These are phyloP conservation scores for Durusdinium trenchii DNA, from an alignment of 73 alveolate genomes.

Conservation along the genomic window DNA sequence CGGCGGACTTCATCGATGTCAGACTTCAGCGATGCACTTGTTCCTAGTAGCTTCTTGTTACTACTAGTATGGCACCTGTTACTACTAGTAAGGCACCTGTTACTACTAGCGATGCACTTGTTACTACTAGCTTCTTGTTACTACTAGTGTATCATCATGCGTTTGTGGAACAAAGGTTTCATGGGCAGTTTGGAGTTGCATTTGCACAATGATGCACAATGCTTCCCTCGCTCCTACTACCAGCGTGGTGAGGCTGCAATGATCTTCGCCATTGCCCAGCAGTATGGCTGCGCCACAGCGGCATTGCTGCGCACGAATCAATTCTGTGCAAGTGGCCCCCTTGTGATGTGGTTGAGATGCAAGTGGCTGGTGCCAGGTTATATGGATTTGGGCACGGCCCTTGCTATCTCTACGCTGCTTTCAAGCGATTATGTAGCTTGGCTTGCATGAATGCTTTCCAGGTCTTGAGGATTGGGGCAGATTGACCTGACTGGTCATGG, in stretches of 20 bases:
- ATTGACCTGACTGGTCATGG: too few relatives aligned
- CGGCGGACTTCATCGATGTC: not conserved
- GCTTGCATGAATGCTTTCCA: too few relatives aligned
- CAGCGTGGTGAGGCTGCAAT: constrained; percentile 46
- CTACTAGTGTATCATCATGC: not conserved
- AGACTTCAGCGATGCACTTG: not conserved
- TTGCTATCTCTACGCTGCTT: constrained; percentile 53
- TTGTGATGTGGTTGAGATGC: not conserved
- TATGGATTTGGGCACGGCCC: constrained; percentile 55
- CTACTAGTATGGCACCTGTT: not conserved
- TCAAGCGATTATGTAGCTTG: constrained; percentile 61
- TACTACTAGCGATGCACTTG: not conserved
- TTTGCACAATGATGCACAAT: not conserved
- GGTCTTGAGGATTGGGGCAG: too few relatives aligned
- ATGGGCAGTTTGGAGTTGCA: too few relatives aligned
- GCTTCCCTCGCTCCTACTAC: not conserved
- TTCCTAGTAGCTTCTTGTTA: too few relatives aligned
- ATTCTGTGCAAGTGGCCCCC: not conserved
- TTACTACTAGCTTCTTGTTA: too few relatives aligned
- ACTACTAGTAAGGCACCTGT: not conserved
- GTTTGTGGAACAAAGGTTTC: not conserved
- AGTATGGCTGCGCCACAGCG: constrained; percentile 35
- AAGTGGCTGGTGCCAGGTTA: constrained; percentile 18
- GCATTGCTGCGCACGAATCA: not conserved
- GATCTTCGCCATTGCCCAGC: constrained; percentile 76